These are phyloP conservation scores for Rhizopogon parksii DNA, from an alignment of 1,284 basidiomycete species.

Conservation along the genomic window DNA sequence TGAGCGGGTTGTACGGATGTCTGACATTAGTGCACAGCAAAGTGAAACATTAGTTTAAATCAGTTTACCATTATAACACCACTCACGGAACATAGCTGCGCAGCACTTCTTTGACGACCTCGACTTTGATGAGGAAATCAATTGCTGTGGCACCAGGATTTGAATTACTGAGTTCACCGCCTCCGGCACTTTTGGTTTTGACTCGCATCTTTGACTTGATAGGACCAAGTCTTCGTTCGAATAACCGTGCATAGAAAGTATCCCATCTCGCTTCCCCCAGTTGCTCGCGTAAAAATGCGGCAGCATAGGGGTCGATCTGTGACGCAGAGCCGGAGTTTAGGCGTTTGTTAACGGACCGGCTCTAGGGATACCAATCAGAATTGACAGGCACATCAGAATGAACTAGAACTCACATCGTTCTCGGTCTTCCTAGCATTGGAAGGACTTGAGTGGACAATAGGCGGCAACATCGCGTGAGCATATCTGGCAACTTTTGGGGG, in stretches of 20 bases:
- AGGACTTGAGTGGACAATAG: constrained; percentile 29
- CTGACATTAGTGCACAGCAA: constrained; percentile 20
- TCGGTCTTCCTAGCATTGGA: constrained; percentile 21
- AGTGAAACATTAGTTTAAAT: not conserved
- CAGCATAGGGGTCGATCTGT: constrained; percentile 38
- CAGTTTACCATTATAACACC: not conserved
- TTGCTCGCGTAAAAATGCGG: constrained; percentile 37
- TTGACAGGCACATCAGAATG: not conserved
- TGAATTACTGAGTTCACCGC: constrained; percentile 21
- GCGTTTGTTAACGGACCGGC: constrained; percentile 23
- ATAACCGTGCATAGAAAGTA: constrained; percentile 41
- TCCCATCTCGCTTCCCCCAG: constrained; percentile 39
- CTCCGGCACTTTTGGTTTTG: constrained; percentile 22
- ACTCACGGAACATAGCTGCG: constrained; percentile 43
- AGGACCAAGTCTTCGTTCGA: constrained; percentile 37
- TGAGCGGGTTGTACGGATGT: constrained; percentile 46
- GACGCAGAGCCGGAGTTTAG: constrained; percentile 15
- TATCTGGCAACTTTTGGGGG: constrained; percentile 17
- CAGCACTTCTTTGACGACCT: constrained; percentile 43
- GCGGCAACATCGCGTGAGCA: constrained; percentile 27
- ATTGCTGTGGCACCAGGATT: constrained; percentile 37
- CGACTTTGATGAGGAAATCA: constrained; percentile 47
- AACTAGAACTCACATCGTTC: constrained; percentile 16
- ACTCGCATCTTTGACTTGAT: constrained; percentile 30
- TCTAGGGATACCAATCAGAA: constrained; percentile 20